These are phyloP conservation scores for Gossypium laxum DNA, from an alignment of 441 rosid genomes.

Conservation along the genomic window DNA sequence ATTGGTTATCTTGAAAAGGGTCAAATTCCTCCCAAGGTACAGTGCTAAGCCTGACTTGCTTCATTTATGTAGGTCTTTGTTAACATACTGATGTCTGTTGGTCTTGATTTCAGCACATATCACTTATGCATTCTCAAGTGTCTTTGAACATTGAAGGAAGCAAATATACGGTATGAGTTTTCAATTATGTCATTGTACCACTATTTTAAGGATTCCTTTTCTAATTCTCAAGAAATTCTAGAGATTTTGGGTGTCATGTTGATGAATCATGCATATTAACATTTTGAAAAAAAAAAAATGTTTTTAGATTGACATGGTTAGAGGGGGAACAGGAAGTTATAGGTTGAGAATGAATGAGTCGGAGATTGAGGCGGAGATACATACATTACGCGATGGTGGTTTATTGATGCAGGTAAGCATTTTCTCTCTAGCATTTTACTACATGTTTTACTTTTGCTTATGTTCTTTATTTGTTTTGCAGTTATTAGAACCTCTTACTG, in stretches of 20 bases:
- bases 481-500: not conserved
- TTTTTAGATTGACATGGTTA: conserved; percentile 77
- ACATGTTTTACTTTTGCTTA: not conserved
- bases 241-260: conserved; percentile 11
- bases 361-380: conserved; percentile 92
- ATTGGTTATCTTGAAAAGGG: conserved; percentile 98
- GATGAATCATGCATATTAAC: conserved; percentile 17
- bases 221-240: conserved; percentile 8
- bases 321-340: conserved; percentile 95
- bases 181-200: conserved; percentile 15
- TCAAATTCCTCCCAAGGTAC: conserved; percentile 99
- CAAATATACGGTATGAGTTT: conserved; percentile 68
- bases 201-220: conserved; percentile 6
- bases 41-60: not conserved
- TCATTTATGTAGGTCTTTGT: conserved; percentile 8
- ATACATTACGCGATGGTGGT: conserved; percentile 98
- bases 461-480: not conserved
- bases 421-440: not conserved
- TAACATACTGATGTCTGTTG: conserved; percentile 20
- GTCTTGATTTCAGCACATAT: conserved; percentile 66
- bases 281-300: conserved; percentile 12
- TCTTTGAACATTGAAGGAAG: conserved; percentile 98
- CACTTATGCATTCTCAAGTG: conserved; percentile 92
- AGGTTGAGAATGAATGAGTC: conserved; percentile 80
- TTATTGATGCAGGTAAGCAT: conserved; percentile 91